phyloP scores from a whole-genome alignment of 2,329 filamentous ascomycete genomes.

The Alternaria consortialis region DNA sequence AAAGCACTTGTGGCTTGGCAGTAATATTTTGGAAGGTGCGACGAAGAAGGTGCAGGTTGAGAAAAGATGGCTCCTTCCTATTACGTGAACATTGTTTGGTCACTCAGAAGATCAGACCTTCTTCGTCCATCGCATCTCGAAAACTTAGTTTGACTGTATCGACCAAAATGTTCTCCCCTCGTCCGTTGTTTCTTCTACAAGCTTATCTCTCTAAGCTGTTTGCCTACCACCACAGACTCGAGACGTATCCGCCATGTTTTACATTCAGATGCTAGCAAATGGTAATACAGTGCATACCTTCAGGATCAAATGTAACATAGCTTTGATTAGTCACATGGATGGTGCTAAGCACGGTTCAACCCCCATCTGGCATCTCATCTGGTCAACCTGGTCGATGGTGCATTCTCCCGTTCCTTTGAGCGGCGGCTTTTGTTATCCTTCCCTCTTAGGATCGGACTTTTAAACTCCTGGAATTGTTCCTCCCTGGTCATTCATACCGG shows the following conservation, averaged over 20 bases:
- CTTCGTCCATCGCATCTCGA: not conserved
- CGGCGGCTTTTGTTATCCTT: not conserved
- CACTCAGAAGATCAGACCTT: not conserved
- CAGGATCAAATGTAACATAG: not conserved
- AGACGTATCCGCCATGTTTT: not conserved
- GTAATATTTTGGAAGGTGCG: not conserved
- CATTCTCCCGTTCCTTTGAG: not conserved
- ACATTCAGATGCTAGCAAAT: not conserved
- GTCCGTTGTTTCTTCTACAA: not conserved
- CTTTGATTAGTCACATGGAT: not conserved
- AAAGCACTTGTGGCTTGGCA: not conserved
- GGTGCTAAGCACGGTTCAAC: not conserved
- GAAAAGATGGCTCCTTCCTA: not conserved
- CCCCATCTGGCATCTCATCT: not conserved
- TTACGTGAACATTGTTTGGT: not conserved
- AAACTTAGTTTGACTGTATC: not conserved
- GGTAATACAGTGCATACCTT: not conserved
- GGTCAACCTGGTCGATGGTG: not conserved
- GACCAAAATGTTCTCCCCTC: not conserved
- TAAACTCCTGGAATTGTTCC: not conserved
- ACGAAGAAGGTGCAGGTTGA: not conserved
- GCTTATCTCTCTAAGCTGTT: too few relatives aligned
- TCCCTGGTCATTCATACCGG: not conserved
- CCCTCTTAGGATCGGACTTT: not conserved
- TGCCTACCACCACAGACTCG: too few relatives aligned